Percentiles rank a stretch among this genome's conserved stretches.
phyloP scores from a whole-genome alignment of 345 rosid genomes.

The Populus euphratica region DNA sequence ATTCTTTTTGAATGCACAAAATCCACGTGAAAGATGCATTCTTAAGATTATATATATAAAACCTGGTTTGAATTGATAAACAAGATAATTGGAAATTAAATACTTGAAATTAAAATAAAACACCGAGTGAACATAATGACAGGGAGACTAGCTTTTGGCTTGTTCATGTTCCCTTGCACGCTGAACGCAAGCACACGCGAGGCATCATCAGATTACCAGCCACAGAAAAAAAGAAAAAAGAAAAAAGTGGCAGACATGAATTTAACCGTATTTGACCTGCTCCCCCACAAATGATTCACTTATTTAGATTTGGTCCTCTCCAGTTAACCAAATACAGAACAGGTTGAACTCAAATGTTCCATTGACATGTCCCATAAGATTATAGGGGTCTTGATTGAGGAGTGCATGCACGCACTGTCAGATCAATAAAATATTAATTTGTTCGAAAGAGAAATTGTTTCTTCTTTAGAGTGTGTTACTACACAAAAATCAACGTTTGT shows the following conservation, averaged over 20 bases:
- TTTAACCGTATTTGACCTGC: constrained; percentile 11
- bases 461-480: no score
- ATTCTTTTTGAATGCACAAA: no score
- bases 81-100: no score
- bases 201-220: neutral
- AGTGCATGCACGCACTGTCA: no score
- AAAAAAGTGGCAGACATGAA: constrained; percentile 12
- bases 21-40: no score
- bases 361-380: neutral
- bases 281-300: constrained; percentile 11
- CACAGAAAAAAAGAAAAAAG: no score
- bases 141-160: constrained; percentile 10
- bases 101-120: neutral
- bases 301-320: neutral
- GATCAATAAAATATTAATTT: no score
- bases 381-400: no score
- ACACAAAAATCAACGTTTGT: no score
- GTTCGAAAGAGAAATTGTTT: no score
- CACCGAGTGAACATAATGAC: neutral
- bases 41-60: no score
- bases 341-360: neutral
- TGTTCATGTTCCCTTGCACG: neutral
- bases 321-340: constrained; percentile 1
- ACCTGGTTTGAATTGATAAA: no score
- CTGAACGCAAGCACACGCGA: neutral